A percentile compares a stretch with the other conserved stretches of the same genome.
These are phyloP conservation scores for Cryptococcus sp. DNA, from an alignment of 1,284 basidiomycete species.

Conservation along the genomic window DNA sequence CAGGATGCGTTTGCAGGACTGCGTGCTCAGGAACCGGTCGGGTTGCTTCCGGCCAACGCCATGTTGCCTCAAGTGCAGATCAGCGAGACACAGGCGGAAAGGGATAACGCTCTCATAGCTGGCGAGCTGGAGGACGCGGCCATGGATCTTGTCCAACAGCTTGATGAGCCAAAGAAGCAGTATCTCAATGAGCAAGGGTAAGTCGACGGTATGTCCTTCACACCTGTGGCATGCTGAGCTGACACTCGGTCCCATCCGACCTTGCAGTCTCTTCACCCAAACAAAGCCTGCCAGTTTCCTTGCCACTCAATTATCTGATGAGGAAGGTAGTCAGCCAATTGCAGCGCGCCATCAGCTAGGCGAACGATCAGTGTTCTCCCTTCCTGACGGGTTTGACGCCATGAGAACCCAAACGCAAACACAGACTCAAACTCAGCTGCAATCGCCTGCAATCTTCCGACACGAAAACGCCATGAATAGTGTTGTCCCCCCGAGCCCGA, in stretches of 20 bases:
- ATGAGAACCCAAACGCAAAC: constrained; percentile 10
- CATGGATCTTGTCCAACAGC: constrained; percentile 11
- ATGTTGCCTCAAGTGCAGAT: constrained; percentile 38
- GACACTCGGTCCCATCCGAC: not conserved
- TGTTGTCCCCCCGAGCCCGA: constrained; percentile 5
- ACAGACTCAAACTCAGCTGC: constrained; percentile 1
- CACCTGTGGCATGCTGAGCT: not conserved
- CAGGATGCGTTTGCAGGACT: constrained; percentile 38
- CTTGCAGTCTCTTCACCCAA: constrained; percentile 44
- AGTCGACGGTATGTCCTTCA: constrained; percentile 3
- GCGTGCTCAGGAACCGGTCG: constrained; percentile 21
- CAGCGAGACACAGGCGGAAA: constrained; percentile 41
- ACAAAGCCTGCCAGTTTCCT: constrained; percentile 31
- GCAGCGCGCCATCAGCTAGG: constrained; percentile 5
- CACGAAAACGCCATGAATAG: not conserved
- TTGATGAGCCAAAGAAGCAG: constrained; percentile 22
- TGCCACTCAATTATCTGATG: constrained; percentile 12
- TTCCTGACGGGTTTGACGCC: not conserved
- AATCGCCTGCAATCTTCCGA: not conserved
- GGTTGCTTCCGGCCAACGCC: constrained; percentile 28
- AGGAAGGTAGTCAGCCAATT: constrained; percentile 7
- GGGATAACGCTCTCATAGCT: constrained; percentile 45
- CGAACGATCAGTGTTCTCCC: constrained; percentile 12
- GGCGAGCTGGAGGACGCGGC: constrained; percentile 33
- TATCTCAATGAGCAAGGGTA: constrained; percentile 48